phyloP scores from a whole-genome alignment of 1,139 yeast species.

The Meyerozyma sp. region DNA sequence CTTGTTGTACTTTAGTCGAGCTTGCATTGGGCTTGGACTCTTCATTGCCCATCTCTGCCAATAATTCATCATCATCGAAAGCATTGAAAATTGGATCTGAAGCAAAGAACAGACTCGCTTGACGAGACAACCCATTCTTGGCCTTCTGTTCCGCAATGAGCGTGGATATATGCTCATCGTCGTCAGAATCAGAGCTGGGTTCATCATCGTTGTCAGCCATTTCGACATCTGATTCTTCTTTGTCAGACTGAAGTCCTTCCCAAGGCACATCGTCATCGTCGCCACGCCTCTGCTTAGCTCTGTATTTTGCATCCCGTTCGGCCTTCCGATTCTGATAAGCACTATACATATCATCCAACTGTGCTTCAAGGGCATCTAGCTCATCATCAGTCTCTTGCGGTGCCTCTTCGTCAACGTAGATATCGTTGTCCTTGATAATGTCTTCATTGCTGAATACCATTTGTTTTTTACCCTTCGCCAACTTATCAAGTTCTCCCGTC shows the following conservation, averaged over 20 bases:
- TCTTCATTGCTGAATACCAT: conserved; percentile 64
- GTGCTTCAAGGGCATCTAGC: conserved; percentile 69
- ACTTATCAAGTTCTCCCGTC: conserved; percentile 70
- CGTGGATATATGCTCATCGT: conserved; percentile 65
- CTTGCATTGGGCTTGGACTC: background rate
- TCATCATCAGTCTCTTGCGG: conserved; percentile 50
- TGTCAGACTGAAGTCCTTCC: conserved; percentile 69
- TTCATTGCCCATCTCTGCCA: conserved; percentile 18
- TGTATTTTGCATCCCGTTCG: conserved; percentile 73
- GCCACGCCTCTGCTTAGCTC: conserved; percentile 79
- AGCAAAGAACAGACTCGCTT: conserved; percentile 73
- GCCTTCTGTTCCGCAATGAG: conserved; percentile 54
- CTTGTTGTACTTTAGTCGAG: background rate
- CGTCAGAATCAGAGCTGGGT: conserved; percentile 51
- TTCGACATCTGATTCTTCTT: conserved; percentile 30
- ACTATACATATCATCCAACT: conserved; percentile 77
- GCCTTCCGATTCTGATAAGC: conserved; percentile 68
- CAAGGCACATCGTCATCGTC: conserved; percentile 77
- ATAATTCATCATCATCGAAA: conserved; percentile 43
- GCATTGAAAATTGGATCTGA: conserved; percentile 70
- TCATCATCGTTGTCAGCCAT: conserved; percentile 25
- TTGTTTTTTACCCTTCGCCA: conserved; percentile 77
- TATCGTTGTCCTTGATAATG: conserved; percentile 50
- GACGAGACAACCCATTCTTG: conserved; percentile 55
- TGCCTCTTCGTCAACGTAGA: conserved; percentile 39